These are phyloP conservation scores for Aspergillus pseudonomiae DNA, from an alignment of 2,329 filamentous ascomycete species.

Conservation along the genomic window DNA sequence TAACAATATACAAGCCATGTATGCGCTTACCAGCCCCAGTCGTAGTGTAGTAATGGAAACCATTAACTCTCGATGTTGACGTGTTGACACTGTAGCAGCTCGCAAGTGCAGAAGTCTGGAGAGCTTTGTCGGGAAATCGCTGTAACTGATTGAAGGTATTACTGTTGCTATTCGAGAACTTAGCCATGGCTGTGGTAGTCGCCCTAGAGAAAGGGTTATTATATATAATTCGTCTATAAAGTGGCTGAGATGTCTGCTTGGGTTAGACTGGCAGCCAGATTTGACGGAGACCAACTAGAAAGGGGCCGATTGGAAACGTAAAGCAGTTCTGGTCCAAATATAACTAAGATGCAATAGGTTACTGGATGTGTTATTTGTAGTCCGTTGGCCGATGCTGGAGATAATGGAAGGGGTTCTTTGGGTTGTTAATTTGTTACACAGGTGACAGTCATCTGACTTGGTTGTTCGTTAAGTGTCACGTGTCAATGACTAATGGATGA, in stretches of 20 bases:
- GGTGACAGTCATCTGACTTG: not conserved
- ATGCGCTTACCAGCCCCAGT: slow-evolving; percentile 71
- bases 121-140: slow-evolving; percentile 55
- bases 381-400: not conserved
- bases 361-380: not conserved
- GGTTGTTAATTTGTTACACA: not conserved
- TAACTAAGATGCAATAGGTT: not conserved
- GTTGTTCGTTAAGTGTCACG: not conserved
- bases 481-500: not conserved
- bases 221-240: not conserved
- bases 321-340: not conserved
- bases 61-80: slow-evolving; percentile 69
- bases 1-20: not conserved
- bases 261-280: not conserved
- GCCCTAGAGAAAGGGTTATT: slow-evolving; percentile 11
- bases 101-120: slow-evolving; percentile 76
- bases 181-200: slow-evolving; percentile 35
- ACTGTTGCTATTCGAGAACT: slow-evolving; percentile 69
- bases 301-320: not conserved
- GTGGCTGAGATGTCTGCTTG: not conserved
- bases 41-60: slow-evolving; percentile 96
- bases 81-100: slow-evolving; percentile 85
- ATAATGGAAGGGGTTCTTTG: not conserved
- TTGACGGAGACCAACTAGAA: not conserved
- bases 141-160: slow-evolving; percentile 66